Evolutionary conservation across 805 yeast species (phyloP).

Genomic region (Teunomyces gatunensis): DNA sequence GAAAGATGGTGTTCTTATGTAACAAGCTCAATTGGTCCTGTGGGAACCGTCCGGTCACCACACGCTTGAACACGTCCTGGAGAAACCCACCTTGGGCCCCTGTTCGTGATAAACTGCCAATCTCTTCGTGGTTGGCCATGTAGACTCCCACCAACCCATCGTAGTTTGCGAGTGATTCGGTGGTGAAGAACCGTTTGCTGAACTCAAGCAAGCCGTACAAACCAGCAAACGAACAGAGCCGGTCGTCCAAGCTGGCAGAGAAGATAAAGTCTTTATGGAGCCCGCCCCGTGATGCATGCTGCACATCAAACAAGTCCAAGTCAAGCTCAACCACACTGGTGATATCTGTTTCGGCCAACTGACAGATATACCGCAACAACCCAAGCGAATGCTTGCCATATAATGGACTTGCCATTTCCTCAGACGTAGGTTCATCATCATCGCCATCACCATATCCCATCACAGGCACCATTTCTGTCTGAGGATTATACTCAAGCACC

Average conservation of each 20-base stretch:
- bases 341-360: slow-evolving; percentile 19
- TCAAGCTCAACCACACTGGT: slow-evolving; percentile 29
- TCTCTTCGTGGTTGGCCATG: slow-evolving; percentile 42
- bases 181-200: slow-evolving; percentile 11
- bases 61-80: slow-evolving; percentile 16
- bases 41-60: slow-evolving; percentile 9
- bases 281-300: slow-evolving; percentile 37
- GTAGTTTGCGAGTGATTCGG: slow-evolving; percentile 16
- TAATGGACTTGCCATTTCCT: slow-evolving; percentile 26
- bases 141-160: slow-evolving; percentile 31
- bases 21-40: slow-evolving; percentile 6
- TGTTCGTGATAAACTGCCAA: slow-evolving; percentile 38
- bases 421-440: slow-evolving; percentile 20
- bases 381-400: slow-evolving; percentile 29
- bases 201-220: slow-evolving; percentile 30
- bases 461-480: slow-evolving; percentile 40
- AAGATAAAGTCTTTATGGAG: slow-evolving; percentile 34
- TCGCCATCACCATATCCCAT: slow-evolving; percentile 21
- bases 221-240: slow-evolving; percentile 40
- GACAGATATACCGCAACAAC: slow-evolving; percentile 32
- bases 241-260: slow-evolving; percentile 41
- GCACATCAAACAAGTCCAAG: slow-evolving; percentile 37
- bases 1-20: slow-evolving; percentile 19
- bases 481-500: slow-evolving; percentile 27
- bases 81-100: slow-evolving; percentile 40